Base-by-base conservation (phyloP, 305 asterid species). In the Andrographis paniculata region DNA sequence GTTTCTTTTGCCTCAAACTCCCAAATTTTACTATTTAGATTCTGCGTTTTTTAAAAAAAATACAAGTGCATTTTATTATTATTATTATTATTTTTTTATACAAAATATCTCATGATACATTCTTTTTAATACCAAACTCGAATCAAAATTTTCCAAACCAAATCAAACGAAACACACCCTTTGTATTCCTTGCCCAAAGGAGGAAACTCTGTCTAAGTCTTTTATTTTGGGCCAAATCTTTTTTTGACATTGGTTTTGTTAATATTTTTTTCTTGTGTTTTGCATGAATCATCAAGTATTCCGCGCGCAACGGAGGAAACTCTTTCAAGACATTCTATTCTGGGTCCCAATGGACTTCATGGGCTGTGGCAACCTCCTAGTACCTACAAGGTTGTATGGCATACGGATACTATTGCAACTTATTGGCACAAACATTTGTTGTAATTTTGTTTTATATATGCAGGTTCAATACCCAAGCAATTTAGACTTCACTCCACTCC, bases 141-240 rank as follows among this genome's bases (percentile, higher is more conserved):
- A n/a, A n/a, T n/a, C n/a, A n/a, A n/a, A n/a, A n/a, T n/a, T n/a
- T n/a, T n/a, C n/a, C n/a, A n/a, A n/a, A n/a, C n/a, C n/a, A n/a
- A n/a, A n/a, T n/a, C n/a, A n/a, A n/a, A n/a, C n/a, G n/a, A n/a
- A n/a, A n/a, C 86, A 95, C 63, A 58, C 92, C 41, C 56, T 66
- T 39, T 74, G 62, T 67, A 53, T 77, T 48, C 87, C 79, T 38
- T 93, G 71, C 17, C 81, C 98, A 20, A 82, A 62, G 73, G 95
- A 73, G 50, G 96, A 91, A 73, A 82, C 96, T 60, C 94, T 91
- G 55, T 70, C 80, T 59, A 80, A 80, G 64, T 96, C 82, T 76
- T 91, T 94, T 42, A 83, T 91, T 66, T 72, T 91, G 69, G 96
- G 96, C 50, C n/a, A n/a, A n/a, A n/a, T n/a, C n/a, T n/a, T n/a